Conservation (phyloP, 1,284 basidiomycete genomes). For the Melampsora americana region DNA sequence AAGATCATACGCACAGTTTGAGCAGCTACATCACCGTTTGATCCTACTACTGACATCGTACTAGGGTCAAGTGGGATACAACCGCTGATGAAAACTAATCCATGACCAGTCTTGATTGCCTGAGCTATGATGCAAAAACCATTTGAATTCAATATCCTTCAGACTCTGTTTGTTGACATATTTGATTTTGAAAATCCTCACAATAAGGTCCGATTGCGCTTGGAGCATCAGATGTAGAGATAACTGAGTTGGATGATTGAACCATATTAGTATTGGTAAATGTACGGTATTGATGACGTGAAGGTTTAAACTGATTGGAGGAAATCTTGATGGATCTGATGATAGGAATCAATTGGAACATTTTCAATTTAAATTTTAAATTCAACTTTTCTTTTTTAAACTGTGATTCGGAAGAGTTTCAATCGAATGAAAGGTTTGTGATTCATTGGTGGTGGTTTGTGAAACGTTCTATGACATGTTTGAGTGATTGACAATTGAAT, state of each 20-base stretch:
- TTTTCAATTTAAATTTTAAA: background rate
- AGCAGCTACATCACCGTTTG: constrained; percentile 67
- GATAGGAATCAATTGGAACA: background rate
- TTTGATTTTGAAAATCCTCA: background rate
- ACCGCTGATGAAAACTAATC: constrained; percentile 83
- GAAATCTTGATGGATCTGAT: background rate
- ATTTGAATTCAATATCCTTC: too few relatives aligned
- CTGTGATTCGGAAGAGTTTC: too few relatives aligned
- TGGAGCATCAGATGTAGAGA: constrained; percentile 48
- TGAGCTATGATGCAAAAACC: constrained; percentile 57
- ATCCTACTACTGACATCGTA: constrained; percentile 69
- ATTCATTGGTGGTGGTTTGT: too few relatives aligned
- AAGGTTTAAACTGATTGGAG: background rate
- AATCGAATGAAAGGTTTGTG: too few relatives aligned
- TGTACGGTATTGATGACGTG: background rate
- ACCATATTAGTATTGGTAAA: background rate
- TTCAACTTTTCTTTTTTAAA: too few relatives aligned
- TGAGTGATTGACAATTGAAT: too few relatives aligned
- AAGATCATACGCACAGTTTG: constrained; percentile 62
- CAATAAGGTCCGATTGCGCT: constrained; percentile 53
- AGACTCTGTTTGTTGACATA: too few relatives aligned
- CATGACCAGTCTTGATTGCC: constrained; percentile 72
- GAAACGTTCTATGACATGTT: too few relatives aligned
- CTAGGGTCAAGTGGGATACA: constrained; percentile 79
- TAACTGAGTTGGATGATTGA: constrained; percentile 5